Evolutionary conservation across 805 yeast genomes (phyloP).

Genomic region (Schwanniomyces pseudopolymorphus): DNA sequence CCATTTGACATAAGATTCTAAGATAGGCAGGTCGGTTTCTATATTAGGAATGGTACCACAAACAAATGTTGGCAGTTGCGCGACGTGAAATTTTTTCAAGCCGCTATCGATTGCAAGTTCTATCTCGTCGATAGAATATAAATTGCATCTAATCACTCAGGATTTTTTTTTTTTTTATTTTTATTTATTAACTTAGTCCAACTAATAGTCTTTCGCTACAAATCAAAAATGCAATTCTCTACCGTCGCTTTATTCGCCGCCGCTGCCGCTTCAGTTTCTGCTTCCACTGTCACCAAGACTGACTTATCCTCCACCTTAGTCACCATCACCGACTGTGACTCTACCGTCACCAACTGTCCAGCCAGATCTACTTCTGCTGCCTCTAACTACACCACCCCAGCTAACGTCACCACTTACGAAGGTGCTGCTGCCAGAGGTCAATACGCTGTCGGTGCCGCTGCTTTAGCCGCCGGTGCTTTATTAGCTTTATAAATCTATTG

Average conservation of each 20-base stretch:
- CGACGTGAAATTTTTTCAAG: background rate
- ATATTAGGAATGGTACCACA: background rate
- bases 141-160: background rate
- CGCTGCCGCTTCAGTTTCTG: conserved; percentile 28
- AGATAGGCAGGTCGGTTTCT: background rate
- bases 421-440: conserved; percentile 31
- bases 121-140: background rate
- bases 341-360: conserved; percentile 51
- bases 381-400: conserved; percentile 20
- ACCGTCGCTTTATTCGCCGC: conserved; percentile 34
- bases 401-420: conserved; percentile 35
- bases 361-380: conserved; percentile 16
- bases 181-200: conserved; percentile 16
- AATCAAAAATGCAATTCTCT: conserved; percentile 40
- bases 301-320: conserved; percentile 35
- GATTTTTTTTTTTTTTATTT: conserved; percentile 15
- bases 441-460: conserved; percentile 46
- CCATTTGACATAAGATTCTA: background rate
- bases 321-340: conserved; percentile 48
- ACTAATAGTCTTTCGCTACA: conserved; percentile 34
- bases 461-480: conserved; percentile 49
- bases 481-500: conserved; percentile 53
- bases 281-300: conserved; percentile 25
- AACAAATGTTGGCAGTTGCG: background rate
- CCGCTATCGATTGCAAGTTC: background rate